Evolutionary conservation across 169 alveolate species (phyloP).

Genomic region (Cryptosporidium felis): DNA sequence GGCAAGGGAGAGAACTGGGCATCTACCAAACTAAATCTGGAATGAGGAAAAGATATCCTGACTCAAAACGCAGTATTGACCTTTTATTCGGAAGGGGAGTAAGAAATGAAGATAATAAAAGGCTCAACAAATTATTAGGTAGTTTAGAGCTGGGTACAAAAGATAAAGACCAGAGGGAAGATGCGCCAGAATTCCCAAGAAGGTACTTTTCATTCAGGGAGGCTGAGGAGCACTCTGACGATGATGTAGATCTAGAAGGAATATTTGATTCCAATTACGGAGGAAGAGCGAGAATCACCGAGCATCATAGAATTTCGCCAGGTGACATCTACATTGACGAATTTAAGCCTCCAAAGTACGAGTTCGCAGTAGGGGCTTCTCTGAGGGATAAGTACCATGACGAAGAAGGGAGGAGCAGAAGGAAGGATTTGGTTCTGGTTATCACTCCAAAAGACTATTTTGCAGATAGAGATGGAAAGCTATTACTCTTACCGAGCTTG

Average conservation of each 20-base stretch:
- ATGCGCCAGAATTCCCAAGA: background rate
- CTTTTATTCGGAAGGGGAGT: too few relatives aligned
- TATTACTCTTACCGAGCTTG: conserved; percentile 6
- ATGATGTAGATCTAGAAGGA: conserved; percentile 36
- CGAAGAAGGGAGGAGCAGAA: background rate
- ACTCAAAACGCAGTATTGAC: too few relatives aligned
- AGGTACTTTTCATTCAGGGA: conserved; percentile 37
- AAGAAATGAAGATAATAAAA: too few relatives aligned
- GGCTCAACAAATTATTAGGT: too few relatives aligned
- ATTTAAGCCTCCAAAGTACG: background rate
- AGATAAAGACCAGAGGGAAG: background rate
- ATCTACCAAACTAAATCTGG: too few relatives aligned
- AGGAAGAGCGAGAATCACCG: background rate
- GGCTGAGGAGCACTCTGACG: conserved; percentile 35
- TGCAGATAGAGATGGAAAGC: conserved; percentile 41
- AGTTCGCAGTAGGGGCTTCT: conserved; percentile 39
- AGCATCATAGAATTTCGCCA: background rate
- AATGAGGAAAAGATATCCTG: too few relatives aligned
- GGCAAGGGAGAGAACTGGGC: too few relatives aligned
- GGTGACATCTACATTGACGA: conserved; percentile 2
- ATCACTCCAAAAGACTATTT: conserved; percentile 63
- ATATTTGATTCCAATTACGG: background rate
- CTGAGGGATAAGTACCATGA: background rate
- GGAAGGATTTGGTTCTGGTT: conserved; percentile 15
- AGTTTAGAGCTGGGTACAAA: too few relatives aligned